phyloP scores from a whole-genome alignment of 176 grass and related monocot species.

The Aegilops longissima region DNA sequence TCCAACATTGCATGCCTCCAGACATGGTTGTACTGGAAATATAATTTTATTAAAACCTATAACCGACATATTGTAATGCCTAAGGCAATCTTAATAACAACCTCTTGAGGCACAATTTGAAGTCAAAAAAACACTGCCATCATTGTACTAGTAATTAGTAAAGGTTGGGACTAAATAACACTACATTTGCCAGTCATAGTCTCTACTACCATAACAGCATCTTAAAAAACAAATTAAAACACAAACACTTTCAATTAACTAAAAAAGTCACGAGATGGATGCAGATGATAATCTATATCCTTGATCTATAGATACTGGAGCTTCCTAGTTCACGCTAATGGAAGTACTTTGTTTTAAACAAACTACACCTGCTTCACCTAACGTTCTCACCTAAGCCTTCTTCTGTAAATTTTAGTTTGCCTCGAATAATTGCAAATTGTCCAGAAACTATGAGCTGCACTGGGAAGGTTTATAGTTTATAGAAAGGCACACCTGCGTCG shows the following conservation, averaged over 20 bases:
- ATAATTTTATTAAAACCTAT: background rate
- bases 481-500: slow-evolving; percentile 59
- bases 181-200: background rate
- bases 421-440: background rate
- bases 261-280: background rate
- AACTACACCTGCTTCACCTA: background rate
- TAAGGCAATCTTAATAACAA: background rate
- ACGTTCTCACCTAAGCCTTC: background rate
- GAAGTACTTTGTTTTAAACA: background rate
- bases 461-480: background rate
- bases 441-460: background rate
- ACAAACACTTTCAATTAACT: background rate
- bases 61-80: background rate
- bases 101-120: background rate
- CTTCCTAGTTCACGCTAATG: background rate
- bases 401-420: background rate
- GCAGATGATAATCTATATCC: background rate
- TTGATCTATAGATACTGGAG: background rate
- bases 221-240: background rate
- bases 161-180: background rate
- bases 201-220: background rate
- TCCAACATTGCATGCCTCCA: background rate
- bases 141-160: background rate
- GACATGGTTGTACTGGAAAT: background rate
- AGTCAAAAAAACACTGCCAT: slow-evolving; percentile 3